phyloP scores from a whole-genome alignment of 371 early-diverging fungal genomes.

The Mortierella sp. region DNA sequence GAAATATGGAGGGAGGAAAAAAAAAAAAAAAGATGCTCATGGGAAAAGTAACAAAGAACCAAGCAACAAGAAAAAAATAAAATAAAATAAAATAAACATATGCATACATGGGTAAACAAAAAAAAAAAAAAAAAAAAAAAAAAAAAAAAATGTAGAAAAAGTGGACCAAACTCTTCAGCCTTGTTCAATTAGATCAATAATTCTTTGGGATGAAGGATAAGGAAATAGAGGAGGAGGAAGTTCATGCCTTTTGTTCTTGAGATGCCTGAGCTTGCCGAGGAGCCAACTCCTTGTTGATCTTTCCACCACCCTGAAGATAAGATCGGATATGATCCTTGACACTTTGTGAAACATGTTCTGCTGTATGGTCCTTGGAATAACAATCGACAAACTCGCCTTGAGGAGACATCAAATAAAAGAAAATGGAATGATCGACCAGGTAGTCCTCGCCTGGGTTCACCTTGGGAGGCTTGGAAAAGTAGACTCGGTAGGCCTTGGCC shows the following conservation, averaged over 20 bases:
- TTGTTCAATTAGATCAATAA: no score
- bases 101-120: conserved; percentile 7
- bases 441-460: conserved; percentile 92
- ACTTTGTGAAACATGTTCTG: conserved; percentile 66
- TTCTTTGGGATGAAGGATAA: no score
- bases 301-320: conserved; percentile 59
- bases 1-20: no score
- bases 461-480: conserved; percentile 88
- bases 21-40: no score
- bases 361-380: conserved; percentile 83
- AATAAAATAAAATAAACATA: no score
- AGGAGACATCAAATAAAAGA: conserved; percentile 96
- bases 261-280: conserved; percentile 5
- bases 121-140: background rate
- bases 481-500: conserved; percentile 94
- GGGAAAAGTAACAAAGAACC: no score
- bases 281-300: conserved; percentile 31
- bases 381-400: conserved; percentile 91
- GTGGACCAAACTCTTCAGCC: no score
- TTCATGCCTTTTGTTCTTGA: background rate
- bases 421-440: conserved; percentile 97
- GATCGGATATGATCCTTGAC: conserved; percentile 68
- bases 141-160: no score
- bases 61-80: no score
- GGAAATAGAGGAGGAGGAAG: no score